phyloP scores from a whole-genome alignment of 148 eudicot species.

The Mesembryanthemum crystallinum region DNA sequence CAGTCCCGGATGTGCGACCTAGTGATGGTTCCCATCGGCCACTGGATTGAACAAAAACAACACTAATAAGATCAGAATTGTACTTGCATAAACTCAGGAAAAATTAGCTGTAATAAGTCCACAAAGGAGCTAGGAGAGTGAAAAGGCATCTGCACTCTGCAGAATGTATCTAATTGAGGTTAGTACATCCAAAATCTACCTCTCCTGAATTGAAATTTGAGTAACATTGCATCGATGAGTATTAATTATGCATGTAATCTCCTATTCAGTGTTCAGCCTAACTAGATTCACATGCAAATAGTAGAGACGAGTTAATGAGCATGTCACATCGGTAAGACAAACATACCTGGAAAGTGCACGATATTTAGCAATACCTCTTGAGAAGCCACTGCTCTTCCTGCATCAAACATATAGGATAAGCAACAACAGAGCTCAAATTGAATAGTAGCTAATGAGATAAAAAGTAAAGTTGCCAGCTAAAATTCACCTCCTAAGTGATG shows the following conservation, averaged over 20 bases:
- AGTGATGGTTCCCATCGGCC: conserved; percentile 84
- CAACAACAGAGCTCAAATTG: conserved; percentile 12
- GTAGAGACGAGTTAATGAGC: neutral
- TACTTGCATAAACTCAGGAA: neutral
- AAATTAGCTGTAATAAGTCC: neutral
- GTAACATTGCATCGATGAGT: neutral
- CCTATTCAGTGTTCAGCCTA: neutral
- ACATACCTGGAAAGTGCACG: conserved; percentile 86
- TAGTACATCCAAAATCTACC: neutral
- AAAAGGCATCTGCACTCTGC: neutral
- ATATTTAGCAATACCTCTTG: conserved; percentile 88
- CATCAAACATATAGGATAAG: conserved; percentile 36
- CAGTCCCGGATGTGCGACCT: conserved; percentile 67
- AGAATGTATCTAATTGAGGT: neutral
- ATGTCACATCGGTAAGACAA: neutral
- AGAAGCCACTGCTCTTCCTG: conserved; percentile 99
- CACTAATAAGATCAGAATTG: conserved; percentile 17
- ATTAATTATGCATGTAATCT: neutral
- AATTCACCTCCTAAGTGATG: conserved; percentile 81
- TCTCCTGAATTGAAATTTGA: neutral
- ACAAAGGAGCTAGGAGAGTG: neutral
- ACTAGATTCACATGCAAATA: neutral
- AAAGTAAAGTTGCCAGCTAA: neutral
- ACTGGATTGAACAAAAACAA: conserved; percentile 18
- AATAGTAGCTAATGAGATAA: neutral